Percentiles rank a stretch among this genome's conserved stretches.
Evolutionary conservation across 306 rosid species (phyloP).

Genomic region (Herpetospermum pedunculosum): DNA sequence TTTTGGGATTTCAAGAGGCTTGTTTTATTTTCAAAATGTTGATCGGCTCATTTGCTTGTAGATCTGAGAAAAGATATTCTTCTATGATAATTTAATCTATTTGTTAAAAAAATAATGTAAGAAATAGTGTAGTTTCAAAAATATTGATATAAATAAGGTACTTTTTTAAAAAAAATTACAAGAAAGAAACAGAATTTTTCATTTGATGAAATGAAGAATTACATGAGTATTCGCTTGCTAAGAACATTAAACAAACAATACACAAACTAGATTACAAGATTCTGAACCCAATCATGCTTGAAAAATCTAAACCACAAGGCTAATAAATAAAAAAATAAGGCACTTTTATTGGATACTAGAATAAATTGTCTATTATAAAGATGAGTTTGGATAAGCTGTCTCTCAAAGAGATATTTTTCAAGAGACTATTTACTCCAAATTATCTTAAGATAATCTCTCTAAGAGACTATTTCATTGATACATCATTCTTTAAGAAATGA

Average conservation of each 20-base stretch:
- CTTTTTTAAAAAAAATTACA: too few species aligned
- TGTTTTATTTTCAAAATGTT: neutral
- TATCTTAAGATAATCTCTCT: neutral
- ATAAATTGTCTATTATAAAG: neutral
- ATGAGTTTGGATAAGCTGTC: neutral
- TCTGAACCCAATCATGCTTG: neutral
- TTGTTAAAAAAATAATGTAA: neutral
- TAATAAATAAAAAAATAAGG: neutral
- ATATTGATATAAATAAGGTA: neutral
- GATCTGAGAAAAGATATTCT: neutral
- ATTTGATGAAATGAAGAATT: neutral
- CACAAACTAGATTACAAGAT: neutral
- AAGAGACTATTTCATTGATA: neutral
- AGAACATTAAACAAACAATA: neutral
- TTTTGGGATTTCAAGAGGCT: conserved; percentile 3
- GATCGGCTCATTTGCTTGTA: neutral
- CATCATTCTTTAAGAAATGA: neutral
- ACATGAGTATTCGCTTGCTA: neutral
- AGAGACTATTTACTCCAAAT: neutral
- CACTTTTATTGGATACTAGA: neutral
- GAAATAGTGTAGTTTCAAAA: neutral
- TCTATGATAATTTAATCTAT: neutral
- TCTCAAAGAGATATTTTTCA: neutral
- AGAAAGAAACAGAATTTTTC: neutral
- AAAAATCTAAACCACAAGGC: neutral